Conservation (phyloP, 176 grass and related monocot species). For the Cocos nucifera region DNA sequence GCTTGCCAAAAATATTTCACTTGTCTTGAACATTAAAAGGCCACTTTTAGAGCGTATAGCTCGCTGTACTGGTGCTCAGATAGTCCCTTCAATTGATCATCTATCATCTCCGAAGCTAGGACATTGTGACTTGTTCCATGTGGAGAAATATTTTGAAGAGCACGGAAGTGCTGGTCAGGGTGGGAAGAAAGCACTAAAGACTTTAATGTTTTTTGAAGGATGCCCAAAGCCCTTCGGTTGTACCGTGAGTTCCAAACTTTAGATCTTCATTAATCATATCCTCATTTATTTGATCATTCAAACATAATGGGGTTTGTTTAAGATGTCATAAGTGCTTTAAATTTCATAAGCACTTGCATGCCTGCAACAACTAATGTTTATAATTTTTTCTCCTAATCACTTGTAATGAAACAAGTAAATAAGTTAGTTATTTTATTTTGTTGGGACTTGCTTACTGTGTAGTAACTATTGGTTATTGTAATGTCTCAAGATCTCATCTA, state of each 20-base stretch:
- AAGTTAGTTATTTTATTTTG: too few relatives aligned
- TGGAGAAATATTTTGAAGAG: slow-evolving; percentile 89
- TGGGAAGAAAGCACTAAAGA: slow-evolving; percentile 80
- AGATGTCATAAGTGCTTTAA: too few relatives aligned
- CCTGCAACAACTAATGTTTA: too few relatives aligned
- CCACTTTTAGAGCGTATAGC: slow-evolving; percentile 89
- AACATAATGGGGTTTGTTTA: too few relatives aligned
- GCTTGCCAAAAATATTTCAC: slow-evolving; percentile 82
- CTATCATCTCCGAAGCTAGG: slow-evolving; percentile 81
- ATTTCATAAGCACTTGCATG: too few relatives aligned
- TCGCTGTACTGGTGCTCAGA: slow-evolving; percentile 84
- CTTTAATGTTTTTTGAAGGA: slow-evolving; percentile 94
- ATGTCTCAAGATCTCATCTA: too few relatives aligned
- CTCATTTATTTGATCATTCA: too few relatives aligned
- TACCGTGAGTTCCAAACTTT: slow-evolving; percentile 57
- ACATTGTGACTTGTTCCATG: slow-evolving; percentile 84
- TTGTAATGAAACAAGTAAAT: too few relatives aligned
- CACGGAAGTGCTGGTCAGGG: slow-evolving; percentile 68
- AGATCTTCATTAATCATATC: too few relatives aligned
- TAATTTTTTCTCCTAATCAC: too few relatives aligned
- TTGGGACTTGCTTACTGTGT: too few relatives aligned
- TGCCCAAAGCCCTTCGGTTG: slow-evolving; percentile 93
- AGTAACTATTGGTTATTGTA: too few relatives aligned
- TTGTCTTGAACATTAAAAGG: slow-evolving; percentile 91
- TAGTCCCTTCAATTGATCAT: slow-evolving; percentile 90